Base-by-base conservation (phyloP, 352 stramenopile species). In the Phytophthora podocarpi region DNA sequence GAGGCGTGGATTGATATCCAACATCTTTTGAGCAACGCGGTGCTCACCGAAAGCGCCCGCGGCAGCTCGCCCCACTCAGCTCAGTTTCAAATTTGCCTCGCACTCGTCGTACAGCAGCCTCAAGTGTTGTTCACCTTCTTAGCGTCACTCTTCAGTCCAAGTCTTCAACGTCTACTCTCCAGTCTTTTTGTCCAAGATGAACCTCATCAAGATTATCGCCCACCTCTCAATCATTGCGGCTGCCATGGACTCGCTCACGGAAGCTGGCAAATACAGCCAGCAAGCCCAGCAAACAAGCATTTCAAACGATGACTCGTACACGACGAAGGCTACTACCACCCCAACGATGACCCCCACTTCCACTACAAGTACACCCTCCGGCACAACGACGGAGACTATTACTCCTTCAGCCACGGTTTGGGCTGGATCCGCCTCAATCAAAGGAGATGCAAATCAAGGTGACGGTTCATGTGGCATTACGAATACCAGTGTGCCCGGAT, bases 201-300 rank as follows among this genome's bases (percentile, higher is more conserved):
- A 70, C 59, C 52, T 66, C 37, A 67, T 53, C 65, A 74, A 74
- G 60, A 68, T 67, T 40, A 58, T 74, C 55, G 53, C 65, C 23
- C 59, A 74, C 55, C 59, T 74, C 31, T 59, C 55, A 4, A 28
- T 70, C 43, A 59, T 67, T 50, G 51, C 41, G 5, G 42, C 52
- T 31, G 42, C 59, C 24, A 67, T 74, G 59, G 28, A 45, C 27
- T 63, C 59, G 27, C 41, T 74, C 27, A 37, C 65, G n/a, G 54
- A 74, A 40, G 55, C 62, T 30, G 62, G 55, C 12, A 37, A 35
- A n/a, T 37, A 41, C n/a, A 48, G 9, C 5, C 32, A 50, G 13
- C 18, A 64, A 15, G 20, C 30, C n/a, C 61, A 59, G 24, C 37
- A 64, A 40, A 5, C 28, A 2, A 41, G 26, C 24, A 34, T 46